phyloP scores from a whole-genome alignment of 78 protist genomes.

The Tieghemostelium lacteum region DNA sequence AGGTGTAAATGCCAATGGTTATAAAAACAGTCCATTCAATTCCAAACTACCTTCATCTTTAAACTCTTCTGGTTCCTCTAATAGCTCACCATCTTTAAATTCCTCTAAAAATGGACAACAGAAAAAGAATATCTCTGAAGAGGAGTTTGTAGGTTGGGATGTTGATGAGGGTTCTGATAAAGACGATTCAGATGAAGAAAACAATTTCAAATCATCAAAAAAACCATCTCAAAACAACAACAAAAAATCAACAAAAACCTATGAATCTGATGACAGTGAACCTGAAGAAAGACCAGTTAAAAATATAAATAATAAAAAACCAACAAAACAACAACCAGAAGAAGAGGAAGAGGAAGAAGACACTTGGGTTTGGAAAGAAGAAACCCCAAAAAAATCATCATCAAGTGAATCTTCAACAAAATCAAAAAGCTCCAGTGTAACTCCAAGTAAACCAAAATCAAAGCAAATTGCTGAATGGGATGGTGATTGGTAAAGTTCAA shows the following conservation, averaged over 20 bases:
- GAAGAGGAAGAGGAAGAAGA: conserved; percentile 24
- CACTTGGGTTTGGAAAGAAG: conserved; percentile 59
- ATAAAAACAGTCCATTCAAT: conserved; percentile 53
- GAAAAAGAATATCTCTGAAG: conserved; percentile 30
- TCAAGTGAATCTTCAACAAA: neutral
- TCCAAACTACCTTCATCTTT: neutral
- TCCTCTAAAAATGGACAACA: neutral
- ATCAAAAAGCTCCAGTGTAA: neutral
- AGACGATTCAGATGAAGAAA: neutral
- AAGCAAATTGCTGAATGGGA: conserved; percentile 13
- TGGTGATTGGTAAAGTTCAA: conserved; percentile 1
- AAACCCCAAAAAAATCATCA: neutral
- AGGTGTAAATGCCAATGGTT: conserved; percentile 34
- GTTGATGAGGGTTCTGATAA: conserved; percentile 8
- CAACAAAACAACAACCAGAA: conserved; percentile 1
- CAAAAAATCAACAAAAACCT: neutral
- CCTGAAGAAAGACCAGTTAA: neutral
- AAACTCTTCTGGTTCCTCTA: neutral
- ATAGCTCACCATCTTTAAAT: neutral
- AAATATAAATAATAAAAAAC: neutral
- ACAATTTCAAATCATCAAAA: neutral
- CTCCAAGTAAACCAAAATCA: conserved; percentile 1
- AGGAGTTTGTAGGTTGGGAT: conserved; percentile 37
- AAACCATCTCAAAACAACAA: neutral
- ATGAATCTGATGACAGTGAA: neutral